A percentile compares a stretch with the other conserved stretches of the same genome.
Evolutionary conservation across 257 asterid species (phyloP).

Genomic region (Nemophila menziesii): DNA sequence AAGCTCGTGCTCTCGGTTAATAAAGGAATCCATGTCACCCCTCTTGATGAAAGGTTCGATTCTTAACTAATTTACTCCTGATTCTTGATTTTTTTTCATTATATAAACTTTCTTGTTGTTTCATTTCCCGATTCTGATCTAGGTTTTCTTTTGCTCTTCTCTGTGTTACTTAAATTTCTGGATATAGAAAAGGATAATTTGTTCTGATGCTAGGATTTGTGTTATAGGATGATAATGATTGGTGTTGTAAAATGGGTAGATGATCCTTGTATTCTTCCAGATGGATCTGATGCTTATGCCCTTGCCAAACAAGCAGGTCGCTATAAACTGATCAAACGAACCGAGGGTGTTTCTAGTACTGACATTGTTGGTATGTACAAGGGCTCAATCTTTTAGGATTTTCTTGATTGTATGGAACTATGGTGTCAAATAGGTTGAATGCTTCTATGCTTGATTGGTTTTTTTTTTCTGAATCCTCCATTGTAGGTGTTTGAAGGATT

Average conservation of each 20-base stretch:
- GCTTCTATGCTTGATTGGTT: too few relatives aligned
- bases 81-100: slow-evolving; percentile 1
- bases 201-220: slow-evolving; percentile 6
- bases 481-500: too few relatives aligned
- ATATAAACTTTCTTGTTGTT: background rate
- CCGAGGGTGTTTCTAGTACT: slow-evolving; percentile 94
- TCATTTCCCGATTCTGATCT: background rate
- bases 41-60: slow-evolving; percentile 67
- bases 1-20: slow-evolving; percentile 92
- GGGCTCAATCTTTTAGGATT: too few relatives aligned
- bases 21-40: slow-evolving; percentile 96
- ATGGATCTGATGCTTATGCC: slow-evolving; percentile 94
- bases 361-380: slow-evolving; percentile 69
- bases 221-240: slow-evolving; percentile 81
- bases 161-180: background rate
- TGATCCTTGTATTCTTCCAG: slow-evolving; percentile 90
- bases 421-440: slow-evolving; percentile 55
- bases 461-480: too few relatives aligned
- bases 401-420: background rate
- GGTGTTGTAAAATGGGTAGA: slow-evolving; percentile 97
- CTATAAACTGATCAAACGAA: slow-evolving; percentile 89
- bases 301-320: slow-evolving; percentile 93
- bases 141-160: slow-evolving; percentile 2
- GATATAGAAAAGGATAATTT: slow-evolving; percentile 2
- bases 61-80: background rate